Conservation (phyloP, 2,329 filamentous ascomycete species). For the Pseudogymnoascus sp. region DNA sequence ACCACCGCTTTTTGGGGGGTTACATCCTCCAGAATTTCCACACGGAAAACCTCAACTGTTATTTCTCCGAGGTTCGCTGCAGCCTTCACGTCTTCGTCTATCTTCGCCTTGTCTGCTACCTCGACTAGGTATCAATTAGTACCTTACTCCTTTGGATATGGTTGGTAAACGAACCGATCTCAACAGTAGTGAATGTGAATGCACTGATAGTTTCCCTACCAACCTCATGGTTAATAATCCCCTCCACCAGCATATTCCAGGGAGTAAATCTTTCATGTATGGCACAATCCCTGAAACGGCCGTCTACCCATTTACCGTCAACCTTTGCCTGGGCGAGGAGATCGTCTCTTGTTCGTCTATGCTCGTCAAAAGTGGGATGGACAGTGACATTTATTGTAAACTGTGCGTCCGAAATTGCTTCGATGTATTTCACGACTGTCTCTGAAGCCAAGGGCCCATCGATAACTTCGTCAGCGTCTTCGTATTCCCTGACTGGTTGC, state of each 20-base stretch:
- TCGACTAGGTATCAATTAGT: neutral
- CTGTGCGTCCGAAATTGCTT: neutral
- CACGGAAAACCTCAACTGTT: neutral
- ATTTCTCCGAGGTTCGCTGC: constrained; percentile 12
- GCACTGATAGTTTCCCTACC: neutral
- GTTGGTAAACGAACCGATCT: neutral
- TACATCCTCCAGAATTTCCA: neutral
- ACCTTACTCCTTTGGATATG: too few relatives aligned
- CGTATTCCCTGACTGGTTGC: constrained; percentile 17
- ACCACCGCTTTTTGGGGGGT: too few relatives aligned
- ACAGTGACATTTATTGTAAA: neutral
- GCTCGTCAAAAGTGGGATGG: neutral
- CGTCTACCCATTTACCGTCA: neutral
- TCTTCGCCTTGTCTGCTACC: neutral
- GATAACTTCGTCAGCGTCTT: neutral
- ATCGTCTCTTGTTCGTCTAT: neutral
- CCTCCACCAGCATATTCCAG: too few relatives aligned
- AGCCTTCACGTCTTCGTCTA: neutral
- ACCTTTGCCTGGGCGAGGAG: neutral
- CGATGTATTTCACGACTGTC: neutral
- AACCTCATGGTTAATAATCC: neutral
- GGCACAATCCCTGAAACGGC: neutral
- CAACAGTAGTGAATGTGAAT: neutral
- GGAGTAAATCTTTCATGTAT: too few relatives aligned
- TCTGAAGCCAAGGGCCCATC: neutral